Conservation (phyloP, 768 basidiomycete genomes). For the Trametes cinnabarina region DNA sequence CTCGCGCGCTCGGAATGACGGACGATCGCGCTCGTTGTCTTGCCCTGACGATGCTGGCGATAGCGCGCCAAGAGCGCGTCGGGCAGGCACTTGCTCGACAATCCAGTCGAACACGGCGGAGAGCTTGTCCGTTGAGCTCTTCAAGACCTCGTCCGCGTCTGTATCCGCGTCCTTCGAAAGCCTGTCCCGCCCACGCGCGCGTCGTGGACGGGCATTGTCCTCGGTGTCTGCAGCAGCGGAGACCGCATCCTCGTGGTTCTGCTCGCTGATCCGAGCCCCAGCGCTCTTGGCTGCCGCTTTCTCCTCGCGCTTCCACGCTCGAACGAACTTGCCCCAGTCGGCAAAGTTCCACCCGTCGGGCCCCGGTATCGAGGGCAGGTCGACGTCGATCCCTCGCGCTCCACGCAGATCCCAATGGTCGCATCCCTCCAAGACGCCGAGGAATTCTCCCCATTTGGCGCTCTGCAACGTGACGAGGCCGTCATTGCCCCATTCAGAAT, state of each 20-base stretch:
- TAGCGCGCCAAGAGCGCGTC: conserved; percentile 1
- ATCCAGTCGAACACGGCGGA: conserved; percentile 81
- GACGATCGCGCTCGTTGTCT: too few species aligned
- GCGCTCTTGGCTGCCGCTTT: conserved; percentile 39
- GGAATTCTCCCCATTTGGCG: conserved; percentile 94
- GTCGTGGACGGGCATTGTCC: not conserved
- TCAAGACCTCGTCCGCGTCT: conserved; percentile 60
- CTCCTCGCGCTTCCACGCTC: conserved; percentile 59
- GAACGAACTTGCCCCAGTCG: conserved; percentile 63
- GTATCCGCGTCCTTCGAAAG: conserved; percentile 30
- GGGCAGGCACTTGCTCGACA: conserved; percentile 53
- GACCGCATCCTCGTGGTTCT: conserved; percentile 6
- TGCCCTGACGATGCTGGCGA: not conserved
- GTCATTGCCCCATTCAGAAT: conserved; percentile 79
- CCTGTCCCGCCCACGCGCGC: conserved; percentile 21
- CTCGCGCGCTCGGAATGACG: conserved; percentile 17
- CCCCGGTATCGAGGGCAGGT: conserved; percentile 50
- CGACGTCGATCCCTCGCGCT: conserved; percentile 72
- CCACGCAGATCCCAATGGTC: conserved; percentile 98
- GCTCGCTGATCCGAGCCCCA: conserved; percentile 32
- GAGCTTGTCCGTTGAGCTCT: conserved; percentile 66
- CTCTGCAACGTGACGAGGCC: conserved; percentile 90
- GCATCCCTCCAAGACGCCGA: conserved; percentile 84
- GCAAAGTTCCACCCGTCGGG: conserved; percentile 45
- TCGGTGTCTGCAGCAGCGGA: not conserved